Conservation (phyloP, 805 yeast genomes). For the Lachancea lanzarotensis region DNA sequence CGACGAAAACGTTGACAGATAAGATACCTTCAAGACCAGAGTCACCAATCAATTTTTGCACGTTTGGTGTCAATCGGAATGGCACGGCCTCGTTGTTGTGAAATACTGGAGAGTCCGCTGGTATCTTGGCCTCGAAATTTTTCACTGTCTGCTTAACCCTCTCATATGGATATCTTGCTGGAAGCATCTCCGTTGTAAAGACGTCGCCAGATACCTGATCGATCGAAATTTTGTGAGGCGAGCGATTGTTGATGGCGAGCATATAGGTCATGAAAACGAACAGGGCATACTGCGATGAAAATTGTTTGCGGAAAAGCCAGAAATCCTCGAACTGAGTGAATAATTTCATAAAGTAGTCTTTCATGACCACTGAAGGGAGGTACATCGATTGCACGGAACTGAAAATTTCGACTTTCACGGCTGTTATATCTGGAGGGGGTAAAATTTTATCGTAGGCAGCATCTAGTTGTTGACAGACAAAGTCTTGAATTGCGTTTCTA, state of each 20-base stretch:
- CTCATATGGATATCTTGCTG: conserved; percentile 61
- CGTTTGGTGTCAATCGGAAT: conserved; percentile 91
- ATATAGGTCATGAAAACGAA: conserved; percentile 87
- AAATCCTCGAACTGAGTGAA: conserved; percentile 84
- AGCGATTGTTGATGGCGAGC: conserved; percentile 89
- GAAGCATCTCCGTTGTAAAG: conserved; percentile 93
- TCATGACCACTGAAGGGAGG: conserved; percentile 79
- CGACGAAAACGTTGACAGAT: conserved; percentile 74
- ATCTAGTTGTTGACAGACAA: conserved; percentile 74
- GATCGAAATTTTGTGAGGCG: conserved; percentile 87
- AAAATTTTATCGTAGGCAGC: conserved; percentile 91
- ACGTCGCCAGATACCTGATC: conserved; percentile 79
- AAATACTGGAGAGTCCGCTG: conserved; percentile 64
- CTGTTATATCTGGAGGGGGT: conserved; percentile 86
- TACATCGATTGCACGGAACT: conserved; percentile 81
- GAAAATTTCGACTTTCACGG: conserved; percentile 85
- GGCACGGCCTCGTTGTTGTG: conserved; percentile 91
- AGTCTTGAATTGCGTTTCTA: conserved; percentile 86
- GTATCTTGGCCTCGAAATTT: conserved; percentile 33
- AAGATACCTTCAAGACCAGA: conserved; percentile 89
- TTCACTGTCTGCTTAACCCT: conserved; percentile 35
- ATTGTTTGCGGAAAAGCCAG: conserved; percentile 95
- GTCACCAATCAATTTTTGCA: conserved; percentile 90
- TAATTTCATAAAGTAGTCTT: conserved; percentile 63
- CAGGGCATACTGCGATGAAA: conserved; percentile 90